Evolutionary conservation across 2,329 filamentous ascomycete species (phyloP), one percentile per base, ranked within the genome.

Genomic region (Fusarium sp.): DNA sequence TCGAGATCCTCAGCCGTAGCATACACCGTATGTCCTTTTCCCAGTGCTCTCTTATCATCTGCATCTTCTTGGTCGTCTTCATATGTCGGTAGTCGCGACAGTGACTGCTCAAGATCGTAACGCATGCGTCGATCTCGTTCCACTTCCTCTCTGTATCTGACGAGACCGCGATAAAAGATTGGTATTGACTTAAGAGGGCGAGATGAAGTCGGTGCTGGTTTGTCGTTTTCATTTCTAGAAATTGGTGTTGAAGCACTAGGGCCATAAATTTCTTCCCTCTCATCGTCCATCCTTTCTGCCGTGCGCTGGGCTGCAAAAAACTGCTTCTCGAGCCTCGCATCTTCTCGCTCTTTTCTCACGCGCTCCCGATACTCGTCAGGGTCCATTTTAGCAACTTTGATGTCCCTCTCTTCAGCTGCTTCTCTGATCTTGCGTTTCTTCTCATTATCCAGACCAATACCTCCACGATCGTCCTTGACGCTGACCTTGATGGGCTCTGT

Each of bases 381-480:
- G 44, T 93, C 87, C 35, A 83, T 86, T 52, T 88, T 86, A 78
- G 89, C 90, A 17, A 85, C 81, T 78, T 94, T 94, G 54, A 84
- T 82, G 41, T 85, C 81, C 64, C 78, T 81, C 71, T 87, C 83
- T 70, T 87, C 88, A 7, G 87, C 87, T 58, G 89, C 88, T 79
- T 94, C 91, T 45, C 88, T 83, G 26, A 90, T 77, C 77, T 92
- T 95, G 71, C 93, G 87, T 84, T 97, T 97, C 82, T 91, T 91
- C 80, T 96, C 94, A 7, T 87, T 90, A 70, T 96, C 93, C 75
- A 95, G 82, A 0, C 96, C 95, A 71, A 98, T 94, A 3, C 95
- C 96, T 18, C 90, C 91, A 5, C 92, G 87, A 75, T 92, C 92
- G 56, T 94, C 92, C 79, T 96, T 97, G 77, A 97, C 82, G 63